These are phyloP conservation scores for Fonsecaea multimorphosa DNA, from an alignment of 2,329 filamentous ascomycete species.

Conservation along the genomic window DNA sequence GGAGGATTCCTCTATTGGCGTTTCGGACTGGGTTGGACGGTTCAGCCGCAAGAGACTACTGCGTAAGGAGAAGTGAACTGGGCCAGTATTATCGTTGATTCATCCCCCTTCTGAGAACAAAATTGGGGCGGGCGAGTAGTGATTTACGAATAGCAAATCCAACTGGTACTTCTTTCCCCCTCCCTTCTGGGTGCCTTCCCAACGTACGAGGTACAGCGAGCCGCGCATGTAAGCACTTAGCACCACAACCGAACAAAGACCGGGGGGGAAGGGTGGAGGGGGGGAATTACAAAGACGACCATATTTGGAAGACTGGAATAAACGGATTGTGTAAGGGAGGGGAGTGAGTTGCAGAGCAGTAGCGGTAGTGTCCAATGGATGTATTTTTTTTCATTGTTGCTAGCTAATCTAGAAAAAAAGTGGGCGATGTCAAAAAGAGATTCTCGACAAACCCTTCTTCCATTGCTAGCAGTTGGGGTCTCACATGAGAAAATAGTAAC, in stretches of 20 bases:
- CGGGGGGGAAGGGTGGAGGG: background rate
- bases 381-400: background rate
- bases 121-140: too few relatives aligned
- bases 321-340: too few relatives aligned
- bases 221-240: slow-evolving; percentile 16
- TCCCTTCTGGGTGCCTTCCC: background rate
- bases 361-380: background rate
- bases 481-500: too few relatives aligned
- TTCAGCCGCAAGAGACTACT: background rate
- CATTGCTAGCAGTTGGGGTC: too few relatives aligned
- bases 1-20: background rate
- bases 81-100: too few relatives aligned
- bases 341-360: background rate
- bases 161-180: background rate
- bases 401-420: background rate
- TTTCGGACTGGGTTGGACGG: background rate
- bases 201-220: background rate
- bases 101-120: too few relatives aligned
- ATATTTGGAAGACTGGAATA: background rate
- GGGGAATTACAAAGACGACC: slow-evolving; percentile 1
- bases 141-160: background rate
- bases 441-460: background rate
- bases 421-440: background rate
- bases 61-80: background rate
- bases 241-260: slow-evolving; percentile 4